Evolutionary conservation across 352 stramenopile species (phyloP), one percentile per base, ranked within the genome.

Genomic region (Globisporangium nunn): DNA sequence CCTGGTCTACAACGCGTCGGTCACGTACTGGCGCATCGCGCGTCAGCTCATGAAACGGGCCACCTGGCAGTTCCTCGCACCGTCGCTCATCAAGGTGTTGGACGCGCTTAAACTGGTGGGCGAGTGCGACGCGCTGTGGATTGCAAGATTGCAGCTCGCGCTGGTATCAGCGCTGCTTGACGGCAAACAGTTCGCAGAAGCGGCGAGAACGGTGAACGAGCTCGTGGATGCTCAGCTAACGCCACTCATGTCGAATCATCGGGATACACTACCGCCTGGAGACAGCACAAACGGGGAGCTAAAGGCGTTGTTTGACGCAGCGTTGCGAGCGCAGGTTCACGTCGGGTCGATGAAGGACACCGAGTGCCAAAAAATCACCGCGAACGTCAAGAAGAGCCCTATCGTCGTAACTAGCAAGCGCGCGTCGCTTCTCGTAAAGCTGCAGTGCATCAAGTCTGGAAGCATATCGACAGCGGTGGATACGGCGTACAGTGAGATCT

Each of bases 1-100:
- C 58, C 73, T 97, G 15, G 74, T 96, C 52, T 96, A 96, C 82
- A 97, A 97, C 54, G 84, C 84, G 11, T 95, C 83, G 0, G 75
- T 96, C 11, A 75, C 78, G 31, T 93, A 91, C 53, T 97, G 88
- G 88, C 80, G 82, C 18, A 77, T 96, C 50, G 73, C 84, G 48
- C 70, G 88, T 4, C 76, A 85, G 54, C 68, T 95, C 30, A 91
- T 97, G 74, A 93, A 93, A 54, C 65, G 68, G 12, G 72, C 74
- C 4, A 89, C 71, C 1, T 87, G 87, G 30, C 80, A 88, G 62
- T 88, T 91, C 52, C 65, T 93, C 7, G 52, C 74, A n/a, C 65
- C 75, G 14, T 89, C 84, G 7, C 70, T 96, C 40, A 54, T 43
- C 2, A 78, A 64, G 6, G 70, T 95, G 2, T 58, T 88, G 23